Base-by-base conservation (phyloP, 2,329 filamentous ascomycete genomes). In the Ophiocordyceps sinensis region DNA sequence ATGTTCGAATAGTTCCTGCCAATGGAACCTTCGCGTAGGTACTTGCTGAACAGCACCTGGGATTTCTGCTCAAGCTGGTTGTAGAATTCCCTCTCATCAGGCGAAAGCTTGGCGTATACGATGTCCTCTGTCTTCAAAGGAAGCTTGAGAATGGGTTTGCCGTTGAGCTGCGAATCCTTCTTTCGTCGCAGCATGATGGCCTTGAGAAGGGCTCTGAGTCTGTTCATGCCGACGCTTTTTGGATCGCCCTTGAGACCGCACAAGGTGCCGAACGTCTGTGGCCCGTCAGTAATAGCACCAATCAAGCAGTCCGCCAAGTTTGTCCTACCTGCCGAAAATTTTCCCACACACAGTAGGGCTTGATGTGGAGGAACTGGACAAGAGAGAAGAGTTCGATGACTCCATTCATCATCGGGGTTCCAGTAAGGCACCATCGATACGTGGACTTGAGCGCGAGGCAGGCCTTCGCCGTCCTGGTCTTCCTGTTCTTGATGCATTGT, bases 341-440 rank as follows among this genome's bases (percentile, higher is more conserved):
- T 0, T 72, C 63, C 62, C 72, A 73, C 13, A 73, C 66, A 50
- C 73, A 75, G 57, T 91, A 94, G 2, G 85, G 86, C 44, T 71
- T 71, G 53, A 93, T 88, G 3, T 71, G 68, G 14, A 94, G 67
- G 52, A 94, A 95, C 3, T 75, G 72, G 36, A 94, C 67, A 17
- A 94, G 63, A 1, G 85, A 83, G 52, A 75, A 87, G 3, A 94
- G 66, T 51, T 95, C 88, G 21, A 74, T 67, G 3, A 89, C 76
- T 12, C 71, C 77, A 51, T 94, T 94, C 82, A 91, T 91, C 69
- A 93, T 89, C 0, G 85, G 85, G 0, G 85, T 91, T 41, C 85
- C 85, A 0, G 82, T 86, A 19, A 91, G 62, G 2, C 80, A 79
- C 87, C 87, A 94, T 49, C 82, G 71, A 36, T 83, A 84, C 17